Percentiles rank a stretch among this genome's conserved stretches.
Conservation (phyloP, 371 early-diverging fungal genomes). For the Mucor piriformis region DNA sequence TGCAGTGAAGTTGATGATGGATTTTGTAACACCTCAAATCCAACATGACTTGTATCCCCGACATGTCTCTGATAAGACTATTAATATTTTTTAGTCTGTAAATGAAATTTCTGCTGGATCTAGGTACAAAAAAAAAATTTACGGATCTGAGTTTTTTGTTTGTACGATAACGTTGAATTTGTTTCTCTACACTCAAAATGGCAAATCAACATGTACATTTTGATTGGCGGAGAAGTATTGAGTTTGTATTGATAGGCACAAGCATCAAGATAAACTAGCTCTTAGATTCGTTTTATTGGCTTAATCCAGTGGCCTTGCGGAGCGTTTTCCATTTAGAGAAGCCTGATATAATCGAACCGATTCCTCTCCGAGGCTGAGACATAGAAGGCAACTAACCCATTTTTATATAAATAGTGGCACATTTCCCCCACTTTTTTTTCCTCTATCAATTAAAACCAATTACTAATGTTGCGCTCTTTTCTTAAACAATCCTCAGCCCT, state of each 20-base stretch:
- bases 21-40: too few species aligned
- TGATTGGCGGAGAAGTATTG: too few species aligned
- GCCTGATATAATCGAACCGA: slow-evolving; percentile 8
- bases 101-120: too few species aligned
- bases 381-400: slow-evolving; percentile 14
- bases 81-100: too few species aligned
- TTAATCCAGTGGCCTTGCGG: slow-evolving; percentile 2
- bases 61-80: too few species aligned
- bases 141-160: too few species aligned
- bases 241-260: neutral
- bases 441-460: neutral
- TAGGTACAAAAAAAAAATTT: too few species aligned
- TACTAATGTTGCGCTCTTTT: slow-evolving; percentile 4
- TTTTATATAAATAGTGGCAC: neutral
- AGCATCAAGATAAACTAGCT: neutral
- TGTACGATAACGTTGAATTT: too few species aligned
- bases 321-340: slow-evolving; percentile 15
- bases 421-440: neutral
- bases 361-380: slow-evolving; percentile 13
- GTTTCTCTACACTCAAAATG: too few species aligned
- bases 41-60: too few species aligned
- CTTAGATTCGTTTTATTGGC: neutral
- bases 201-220: too few species aligned
- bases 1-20: too few species aligned
- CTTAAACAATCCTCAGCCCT: neutral